A percentile compares a stretch with the other conserved stretches of the same genome.
Conservation (phyloP, 805 yeast genomes). For the Zygosaccharomyces siamensis region DNA sequence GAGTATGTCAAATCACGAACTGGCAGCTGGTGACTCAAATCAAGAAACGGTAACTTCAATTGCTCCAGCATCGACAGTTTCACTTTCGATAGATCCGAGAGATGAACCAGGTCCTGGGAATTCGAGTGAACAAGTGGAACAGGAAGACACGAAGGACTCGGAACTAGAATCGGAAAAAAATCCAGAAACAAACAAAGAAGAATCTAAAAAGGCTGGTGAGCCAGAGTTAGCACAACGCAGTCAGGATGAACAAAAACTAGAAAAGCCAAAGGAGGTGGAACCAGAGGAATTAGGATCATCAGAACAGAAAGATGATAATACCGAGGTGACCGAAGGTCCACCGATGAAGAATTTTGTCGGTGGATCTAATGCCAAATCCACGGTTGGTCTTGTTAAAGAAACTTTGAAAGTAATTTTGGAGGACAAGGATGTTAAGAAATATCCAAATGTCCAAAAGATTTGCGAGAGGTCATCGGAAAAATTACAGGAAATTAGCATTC, state of each 20-base stretch:
- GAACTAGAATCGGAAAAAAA: constrained; percentile 3
- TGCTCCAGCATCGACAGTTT: constrained; percentile 14
- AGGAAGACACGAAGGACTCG: constrained; percentile 19
- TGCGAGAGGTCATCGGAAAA: constrained; percentile 32
- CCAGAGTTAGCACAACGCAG: constrained; percentile 27
- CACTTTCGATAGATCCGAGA: constrained; percentile 7
- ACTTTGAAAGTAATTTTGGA: constrained; percentile 54
- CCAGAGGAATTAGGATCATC: neutral
- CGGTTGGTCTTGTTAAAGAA: constrained; percentile 44
- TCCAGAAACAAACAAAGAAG: constrained; percentile 13
- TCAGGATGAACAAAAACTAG: constrained; percentile 1
- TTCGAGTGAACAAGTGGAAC: constrained; percentile 19
- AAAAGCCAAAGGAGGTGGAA: no score
- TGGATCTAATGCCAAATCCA: constrained; percentile 30
- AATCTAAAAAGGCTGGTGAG: constrained; percentile 27
- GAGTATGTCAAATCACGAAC: constrained; percentile 1
- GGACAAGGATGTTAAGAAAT: constrained; percentile 57
- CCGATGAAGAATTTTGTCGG: neutral
- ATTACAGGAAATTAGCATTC: constrained; percentile 26
- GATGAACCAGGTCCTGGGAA: constrained; percentile 8
- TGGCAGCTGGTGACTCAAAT: constrained; percentile 10
- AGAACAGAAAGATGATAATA: neutral
- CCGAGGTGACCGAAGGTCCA: neutral
- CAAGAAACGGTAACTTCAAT: constrained; percentile 16
- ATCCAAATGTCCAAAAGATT: constrained; percentile 35